phyloP scores from a whole-genome alignment of 2,329 filamentous ascomycete species.

The Stachybotrys chartarum region DNA sequence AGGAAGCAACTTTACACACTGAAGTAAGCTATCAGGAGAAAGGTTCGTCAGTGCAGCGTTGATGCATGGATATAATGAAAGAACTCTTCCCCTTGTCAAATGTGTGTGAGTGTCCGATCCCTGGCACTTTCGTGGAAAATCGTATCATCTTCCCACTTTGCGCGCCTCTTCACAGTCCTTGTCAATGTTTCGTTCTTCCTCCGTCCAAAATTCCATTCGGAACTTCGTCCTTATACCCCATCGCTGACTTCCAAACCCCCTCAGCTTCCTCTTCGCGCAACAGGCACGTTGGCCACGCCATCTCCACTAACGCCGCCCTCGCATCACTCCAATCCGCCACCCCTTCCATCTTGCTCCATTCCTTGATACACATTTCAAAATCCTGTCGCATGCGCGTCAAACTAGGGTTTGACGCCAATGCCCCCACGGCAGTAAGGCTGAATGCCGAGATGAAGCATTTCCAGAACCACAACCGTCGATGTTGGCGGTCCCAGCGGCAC shows the following conservation, averaged over 20 bases:
- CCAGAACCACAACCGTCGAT: constrained; percentile 11
- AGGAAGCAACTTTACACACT: too few relatives aligned
- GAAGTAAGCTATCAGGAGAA: too few relatives aligned
- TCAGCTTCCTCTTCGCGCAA: neutral
- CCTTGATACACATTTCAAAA: constrained; percentile 2
- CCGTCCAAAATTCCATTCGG: too few relatives aligned
- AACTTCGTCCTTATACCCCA: neutral
- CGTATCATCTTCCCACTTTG: too few relatives aligned
- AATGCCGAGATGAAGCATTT: constrained; percentile 11
- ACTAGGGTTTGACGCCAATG: neutral
- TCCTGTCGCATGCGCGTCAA: neutral
- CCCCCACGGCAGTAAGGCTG: constrained; percentile 5
- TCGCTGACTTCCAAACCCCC: neutral
- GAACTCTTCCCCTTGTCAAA: too few relatives aligned
- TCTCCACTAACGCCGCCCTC: neutral
- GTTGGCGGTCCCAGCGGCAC: neutral
- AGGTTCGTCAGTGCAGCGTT: too few relatives aligned
- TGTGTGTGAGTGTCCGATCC: too few relatives aligned
- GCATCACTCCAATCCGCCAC: constrained; percentile 3
- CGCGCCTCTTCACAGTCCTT: too few relatives aligned
- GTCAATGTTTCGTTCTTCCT: too few relatives aligned
- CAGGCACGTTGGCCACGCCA: neutral
- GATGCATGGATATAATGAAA: too few relatives aligned
- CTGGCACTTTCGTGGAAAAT: too few relatives aligned
- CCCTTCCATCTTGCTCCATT: constrained; percentile 5